Conservation (phyloP, 306 rosid species). For the Astragalus membranaceus region DNA sequence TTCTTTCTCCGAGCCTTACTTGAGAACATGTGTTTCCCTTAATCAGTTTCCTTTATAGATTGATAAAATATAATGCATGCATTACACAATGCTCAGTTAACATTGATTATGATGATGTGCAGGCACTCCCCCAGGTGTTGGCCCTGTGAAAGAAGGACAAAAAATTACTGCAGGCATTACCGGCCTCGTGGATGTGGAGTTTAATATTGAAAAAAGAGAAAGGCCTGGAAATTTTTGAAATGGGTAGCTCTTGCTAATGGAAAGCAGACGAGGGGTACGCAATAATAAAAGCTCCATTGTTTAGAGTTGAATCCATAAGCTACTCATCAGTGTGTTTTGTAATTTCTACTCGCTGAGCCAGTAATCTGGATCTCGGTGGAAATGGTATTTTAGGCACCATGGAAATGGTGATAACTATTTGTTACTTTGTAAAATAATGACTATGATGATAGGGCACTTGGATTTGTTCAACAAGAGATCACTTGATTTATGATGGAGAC, state of each 20-base stretch:
- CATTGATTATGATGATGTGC: conserved; percentile 26
- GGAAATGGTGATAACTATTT: neutral
- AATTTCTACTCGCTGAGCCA: neutral
- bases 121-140: conserved; percentile 97
- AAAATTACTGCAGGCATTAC: conserved; percentile 86
- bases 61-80: too few species aligned
- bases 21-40: too few species aligned
- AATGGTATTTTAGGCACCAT: neutral
- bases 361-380: neutral
- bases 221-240: conserved; percentile 21
- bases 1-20: too few species aligned
- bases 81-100: conserved; percentile 2
- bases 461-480: neutral
- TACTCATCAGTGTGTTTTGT: neutral
- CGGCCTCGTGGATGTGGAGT: conserved; percentile 58
- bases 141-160: conserved; percentile 88
- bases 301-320: neutral
- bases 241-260: neutral
- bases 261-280: neutral
- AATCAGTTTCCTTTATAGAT: too few species aligned
- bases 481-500: neutral
- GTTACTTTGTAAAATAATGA: neutral
- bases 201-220: conserved; percentile 57
- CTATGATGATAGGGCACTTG: neutral
- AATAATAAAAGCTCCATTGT: neutral